A percentile compares a stretch with the other conserved stretches of the same genome.
Conservation (phyloP, 768 basidiomycete species). For the Kwoniella heveanensis region DNA sequence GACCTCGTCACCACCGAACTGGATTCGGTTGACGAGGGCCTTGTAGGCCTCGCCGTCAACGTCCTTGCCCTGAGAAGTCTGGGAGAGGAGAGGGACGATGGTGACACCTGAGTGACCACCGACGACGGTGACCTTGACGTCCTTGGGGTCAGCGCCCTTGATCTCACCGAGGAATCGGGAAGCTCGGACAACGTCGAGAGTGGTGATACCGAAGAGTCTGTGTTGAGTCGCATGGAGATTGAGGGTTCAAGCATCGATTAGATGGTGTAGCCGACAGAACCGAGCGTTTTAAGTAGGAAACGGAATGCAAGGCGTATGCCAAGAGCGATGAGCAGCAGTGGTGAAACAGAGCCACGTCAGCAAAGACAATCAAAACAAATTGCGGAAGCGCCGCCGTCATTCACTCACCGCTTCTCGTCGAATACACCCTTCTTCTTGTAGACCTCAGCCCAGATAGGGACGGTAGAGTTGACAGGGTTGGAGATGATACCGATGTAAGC, state of each 20-base stretch:
- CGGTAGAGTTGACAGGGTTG: constrained; percentile 99
- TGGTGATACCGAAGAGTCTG: constrained; percentile 96
- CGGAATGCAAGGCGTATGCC: no score
- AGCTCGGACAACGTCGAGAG: constrained; percentile 95
- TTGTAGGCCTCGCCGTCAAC: constrained; percentile 66
- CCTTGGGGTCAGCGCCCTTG: constrained; percentile 59
- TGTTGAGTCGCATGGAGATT: neutral
- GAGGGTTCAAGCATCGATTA: no score
- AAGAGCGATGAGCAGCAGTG: no score
- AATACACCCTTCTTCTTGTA: constrained; percentile 90
- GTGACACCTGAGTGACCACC: constrained; percentile 98
- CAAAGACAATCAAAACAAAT: no score
- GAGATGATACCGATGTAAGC: constrained; percentile 95
- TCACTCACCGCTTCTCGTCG: constrained; percentile 78
- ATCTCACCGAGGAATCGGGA: constrained; percentile 90
- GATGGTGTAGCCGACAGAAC: neutral
- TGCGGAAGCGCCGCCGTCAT: neutral
- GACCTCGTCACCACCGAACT: constrained; percentile 95
- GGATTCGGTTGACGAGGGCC: constrained; percentile 86
- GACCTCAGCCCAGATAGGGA: constrained; percentile 93
- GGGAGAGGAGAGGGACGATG: constrained; percentile 93
- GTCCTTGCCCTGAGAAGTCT: constrained; percentile 69
- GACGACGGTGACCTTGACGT: constrained; percentile 76
- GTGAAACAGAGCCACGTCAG: no score
- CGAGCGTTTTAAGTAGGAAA: no score